phyloP scores from a whole-genome alignment of 306 rosid species.

The Canavalia ensiformis region DNA sequence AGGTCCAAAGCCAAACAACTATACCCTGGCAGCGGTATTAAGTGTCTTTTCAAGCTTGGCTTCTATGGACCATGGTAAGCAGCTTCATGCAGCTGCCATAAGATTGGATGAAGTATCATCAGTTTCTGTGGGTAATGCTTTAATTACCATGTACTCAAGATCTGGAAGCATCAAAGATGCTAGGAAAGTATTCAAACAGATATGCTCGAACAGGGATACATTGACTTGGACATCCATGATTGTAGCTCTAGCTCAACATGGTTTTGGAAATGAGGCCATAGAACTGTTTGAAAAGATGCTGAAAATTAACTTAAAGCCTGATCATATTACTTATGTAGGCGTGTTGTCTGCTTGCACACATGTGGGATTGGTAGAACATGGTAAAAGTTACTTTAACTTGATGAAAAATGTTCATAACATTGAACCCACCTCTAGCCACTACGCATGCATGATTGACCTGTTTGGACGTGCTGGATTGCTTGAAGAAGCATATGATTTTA shows the following conservation, averaged over 20 bases:
- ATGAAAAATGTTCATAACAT: constrained; percentile 78
- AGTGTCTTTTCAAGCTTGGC: constrained; percentile 81
- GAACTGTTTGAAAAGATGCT: constrained; percentile 85
- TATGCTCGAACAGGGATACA: constrained; percentile 57
- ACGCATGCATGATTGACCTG: constrained; percentile 85
- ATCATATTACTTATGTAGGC: constrained; percentile 86
- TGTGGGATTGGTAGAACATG: constrained; percentile 78
- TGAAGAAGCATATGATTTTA: constrained; percentile 75
- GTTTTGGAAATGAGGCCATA: constrained; percentile 84
- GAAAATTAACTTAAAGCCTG: constrained; percentile 70
- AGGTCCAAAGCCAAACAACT: constrained; percentile 84
- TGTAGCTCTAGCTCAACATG: constrained; percentile 88
- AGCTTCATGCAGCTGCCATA: constrained; percentile 77
- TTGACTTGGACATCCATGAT: constrained; percentile 92
- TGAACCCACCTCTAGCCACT: constrained; percentile 82
- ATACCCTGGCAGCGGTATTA: constrained; percentile 77
- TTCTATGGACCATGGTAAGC: constrained; percentile 81
- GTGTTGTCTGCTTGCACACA: constrained; percentile 90
- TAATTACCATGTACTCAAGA: constrained; percentile 87
- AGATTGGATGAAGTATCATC: constrained; percentile 70
- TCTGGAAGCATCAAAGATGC: constrained; percentile 80
- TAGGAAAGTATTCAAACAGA: constrained; percentile 65
- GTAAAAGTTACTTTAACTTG: constrained; percentile 69
- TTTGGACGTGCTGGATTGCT: constrained; percentile 89
- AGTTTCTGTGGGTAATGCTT: constrained; percentile 82